A percentile compares a stretch with the other conserved stretches of the same genome.
Conservation (phyloP, 2,329 filamentous ascomycete genomes). For the Nectriaceae sp. region DNA sequence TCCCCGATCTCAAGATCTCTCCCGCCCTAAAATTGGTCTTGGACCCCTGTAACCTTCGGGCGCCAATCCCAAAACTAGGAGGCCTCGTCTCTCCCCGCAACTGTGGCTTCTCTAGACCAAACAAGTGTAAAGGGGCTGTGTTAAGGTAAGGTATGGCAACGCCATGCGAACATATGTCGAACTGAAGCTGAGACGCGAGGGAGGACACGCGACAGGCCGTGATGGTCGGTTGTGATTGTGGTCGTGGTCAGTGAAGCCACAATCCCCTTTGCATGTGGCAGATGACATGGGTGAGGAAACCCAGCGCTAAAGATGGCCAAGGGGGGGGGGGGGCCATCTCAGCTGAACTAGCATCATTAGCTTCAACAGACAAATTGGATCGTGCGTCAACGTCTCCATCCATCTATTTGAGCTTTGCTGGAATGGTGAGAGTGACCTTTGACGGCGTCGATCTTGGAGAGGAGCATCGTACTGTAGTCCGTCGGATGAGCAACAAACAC, state of each 20-base stretch:
- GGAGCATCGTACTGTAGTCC: no score
- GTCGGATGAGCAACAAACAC: no score
- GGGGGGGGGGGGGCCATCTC: conserved; percentile 20
- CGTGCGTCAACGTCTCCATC: neutral
- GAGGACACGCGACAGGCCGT: neutral
- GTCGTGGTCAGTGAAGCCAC: neutral
- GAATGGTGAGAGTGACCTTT: conserved; percentile 5
- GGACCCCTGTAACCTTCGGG: neutral
- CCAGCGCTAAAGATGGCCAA: conserved; percentile 12
- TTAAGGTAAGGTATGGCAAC: neutral
- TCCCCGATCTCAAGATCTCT: neutral
- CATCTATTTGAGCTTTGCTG: conserved; percentile 10
- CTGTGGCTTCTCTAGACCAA: neutral
- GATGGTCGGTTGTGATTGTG: neutral
- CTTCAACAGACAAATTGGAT: conserved; percentile 8
- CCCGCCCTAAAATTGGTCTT: neutral
- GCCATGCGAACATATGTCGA: neutral
- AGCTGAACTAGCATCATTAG: conserved; percentile 29
- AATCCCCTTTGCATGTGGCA: conserved; percentile 5
- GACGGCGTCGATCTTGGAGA: no score
- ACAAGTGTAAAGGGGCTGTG: neutral
- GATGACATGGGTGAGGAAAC: conserved; percentile 4
- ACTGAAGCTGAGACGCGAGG: neutral
- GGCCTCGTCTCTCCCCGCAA: neutral
- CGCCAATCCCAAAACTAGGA: neutral